Conservation (phyloP, 352 stramenopile genomes). For the Phytophthora palmivora region DNA sequence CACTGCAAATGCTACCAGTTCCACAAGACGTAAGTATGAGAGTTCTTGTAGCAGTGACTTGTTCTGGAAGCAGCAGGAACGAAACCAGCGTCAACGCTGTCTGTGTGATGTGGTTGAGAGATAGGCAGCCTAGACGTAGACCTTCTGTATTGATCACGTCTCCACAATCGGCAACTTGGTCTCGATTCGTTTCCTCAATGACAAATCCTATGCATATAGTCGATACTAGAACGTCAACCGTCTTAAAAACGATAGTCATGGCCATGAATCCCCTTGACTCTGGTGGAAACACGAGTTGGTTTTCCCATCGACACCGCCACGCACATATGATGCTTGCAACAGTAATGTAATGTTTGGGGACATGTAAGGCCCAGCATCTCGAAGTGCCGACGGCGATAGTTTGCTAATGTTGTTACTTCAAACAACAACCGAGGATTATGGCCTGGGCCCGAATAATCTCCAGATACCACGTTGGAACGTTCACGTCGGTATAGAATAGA, state of each 20-base stretch:
- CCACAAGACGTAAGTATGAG: slow-evolving; percentile 30
- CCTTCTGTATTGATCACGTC: not conserved
- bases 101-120: slow-evolving; percentile 53
- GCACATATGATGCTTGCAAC: slow-evolving; percentile 25
- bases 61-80: slow-evolving; percentile 46
- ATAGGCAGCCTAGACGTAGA: slow-evolving; percentile 43
- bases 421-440: slow-evolving; percentile 29
- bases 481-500: slow-evolving; percentile 19
- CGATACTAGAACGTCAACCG: slow-evolving; percentile 34
- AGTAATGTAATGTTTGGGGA: slow-evolving; percentile 26
- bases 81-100: slow-evolving; percentile 43
- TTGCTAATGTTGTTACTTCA: slow-evolving; percentile 21
- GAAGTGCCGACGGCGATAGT: slow-evolving; percentile 30
- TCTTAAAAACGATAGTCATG: slow-evolving; percentile 37
- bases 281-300: slow-evolving; percentile 16
- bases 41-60: slow-evolving; percentile 44
- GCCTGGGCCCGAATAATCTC: slow-evolving; percentile 4
- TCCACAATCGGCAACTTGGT: not conserved
- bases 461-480: slow-evolving; percentile 14
- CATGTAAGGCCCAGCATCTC: slow-evolving; percentile 24
- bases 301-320: slow-evolving; percentile 34
- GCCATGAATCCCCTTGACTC: slow-evolving; percentile 27
- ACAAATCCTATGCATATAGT: slow-evolving; percentile 43
- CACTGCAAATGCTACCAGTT: slow-evolving; percentile 53
- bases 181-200: slow-evolving; percentile 19